These are phyloP conservation scores for Aspergillus novoparasiticus DNA, from an alignment of 2,329 filamentous ascomycete genomes.

Conservation along the genomic window DNA sequence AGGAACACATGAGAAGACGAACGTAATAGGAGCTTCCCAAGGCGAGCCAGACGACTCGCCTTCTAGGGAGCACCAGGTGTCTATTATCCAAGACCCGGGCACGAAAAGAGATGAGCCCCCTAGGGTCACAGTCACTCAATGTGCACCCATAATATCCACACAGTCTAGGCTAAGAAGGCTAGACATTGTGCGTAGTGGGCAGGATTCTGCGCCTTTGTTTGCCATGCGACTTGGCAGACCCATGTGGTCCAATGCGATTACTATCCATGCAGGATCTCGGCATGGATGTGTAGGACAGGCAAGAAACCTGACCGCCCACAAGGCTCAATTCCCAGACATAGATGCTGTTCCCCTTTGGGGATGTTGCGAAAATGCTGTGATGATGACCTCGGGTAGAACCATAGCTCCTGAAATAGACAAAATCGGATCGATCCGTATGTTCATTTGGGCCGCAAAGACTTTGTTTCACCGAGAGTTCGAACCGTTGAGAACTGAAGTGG, in stretches of 20 bases:
- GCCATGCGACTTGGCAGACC: not conserved
- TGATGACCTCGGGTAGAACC: not conserved
- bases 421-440: not conserved
- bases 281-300: not conserved
- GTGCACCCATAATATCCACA: conserved; percentile 1
- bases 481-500: not conserved
- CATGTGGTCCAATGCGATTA: not conserved
- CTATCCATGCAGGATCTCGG: not conserved
- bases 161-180: not conserved
- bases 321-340: not conserved
- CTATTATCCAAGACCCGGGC: not conserved
- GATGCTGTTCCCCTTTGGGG: not conserved
- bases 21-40: not conserved
- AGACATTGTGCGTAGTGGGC: not conserved
- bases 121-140: not conserved
- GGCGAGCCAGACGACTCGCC: not conserved
- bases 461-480: not conserved
- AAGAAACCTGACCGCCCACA: not conserved
- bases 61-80: not conserved
- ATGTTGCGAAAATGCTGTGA: not conserved
- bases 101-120: not conserved
- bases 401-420: not conserved
- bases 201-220: conserved; percentile 2
- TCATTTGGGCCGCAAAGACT: not conserved
- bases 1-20: not conserved